These are phyloP conservation scores for Pseudocercospora vitis DNA, from an alignment of 2,329 filamentous ascomycete genomes.

Conservation along the genomic window DNA sequence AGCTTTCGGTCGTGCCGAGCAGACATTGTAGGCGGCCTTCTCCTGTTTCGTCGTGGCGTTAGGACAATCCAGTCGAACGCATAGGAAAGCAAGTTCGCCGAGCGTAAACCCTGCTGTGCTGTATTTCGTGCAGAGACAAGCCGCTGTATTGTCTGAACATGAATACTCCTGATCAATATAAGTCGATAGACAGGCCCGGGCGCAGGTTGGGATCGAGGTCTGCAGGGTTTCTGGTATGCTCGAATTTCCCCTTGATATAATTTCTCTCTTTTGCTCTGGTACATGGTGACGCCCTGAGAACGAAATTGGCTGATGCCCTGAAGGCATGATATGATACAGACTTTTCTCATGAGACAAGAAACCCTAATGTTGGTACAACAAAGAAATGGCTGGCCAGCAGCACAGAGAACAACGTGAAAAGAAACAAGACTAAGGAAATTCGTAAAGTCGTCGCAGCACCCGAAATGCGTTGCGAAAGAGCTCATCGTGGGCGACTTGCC, in stretches of 20 bases:
- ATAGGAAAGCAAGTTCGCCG: constrained; percentile 37
- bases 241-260: constrained; percentile 10
- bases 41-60: constrained; percentile 1
- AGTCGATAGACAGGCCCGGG: constrained; percentile 31
- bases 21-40: constrained; percentile 31
- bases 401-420: constrained; percentile 18
- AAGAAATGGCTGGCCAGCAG: constrained; percentile 32
- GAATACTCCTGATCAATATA: constrained; percentile 29
- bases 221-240: constrained; percentile 25
- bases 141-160: constrained; percentile 26
- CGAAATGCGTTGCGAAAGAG: not conserved
- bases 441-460: constrained; percentile 19
- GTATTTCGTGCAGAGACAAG: constrained; percentile 37
- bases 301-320: constrained; percentile 4
- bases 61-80: constrained; percentile 19
- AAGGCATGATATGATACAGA: constrained; percentile 22
- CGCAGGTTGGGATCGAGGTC: constrained; percentile 32
- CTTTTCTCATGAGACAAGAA: constrained; percentile 5
- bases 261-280: constrained; percentile 7
- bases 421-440: constrained; percentile 27
- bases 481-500: not conserved
- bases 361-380: constrained; percentile 8
- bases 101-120: constrained; percentile 35
- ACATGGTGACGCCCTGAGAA: not conserved
- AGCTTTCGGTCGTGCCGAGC: constrained; percentile 26